Evolutionary conservation across 352 stramenopile species (phyloP), one percentile per base, ranked within the genome.

Genomic region (Lagenidium giganteum): DNA sequence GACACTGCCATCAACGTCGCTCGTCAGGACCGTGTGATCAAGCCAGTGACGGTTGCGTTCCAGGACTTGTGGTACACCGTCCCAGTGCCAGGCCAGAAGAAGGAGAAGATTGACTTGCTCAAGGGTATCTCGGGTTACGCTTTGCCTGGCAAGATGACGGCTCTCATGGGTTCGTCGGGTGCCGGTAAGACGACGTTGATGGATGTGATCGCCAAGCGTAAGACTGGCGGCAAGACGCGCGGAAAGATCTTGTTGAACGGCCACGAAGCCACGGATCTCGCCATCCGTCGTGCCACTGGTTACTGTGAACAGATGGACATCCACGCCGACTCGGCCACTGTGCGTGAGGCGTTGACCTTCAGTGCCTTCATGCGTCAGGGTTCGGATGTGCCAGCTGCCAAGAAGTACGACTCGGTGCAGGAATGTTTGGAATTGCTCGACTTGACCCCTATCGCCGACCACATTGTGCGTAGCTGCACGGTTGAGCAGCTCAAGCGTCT

Each of bases 151-250:
- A 59, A 41, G 20, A 60, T 81, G 25, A 67, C 60, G 5, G 67
- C 67, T 6, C 45, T 83, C 20, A 76, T 78, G 53, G 69, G 70
- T n/a, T 61, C 58, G 3, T 64, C 55, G 1, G 72, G 75, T 31
- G 70, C 78, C 25, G 84, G 87, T 1, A 96, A 97, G 59, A 95
- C 87, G 6, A 97, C 89, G 8, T 61, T 97, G 7, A 83, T 95
- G 51, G 87, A 98, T 65, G 87, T 96, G 7, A 83, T 98, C 34
- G 82, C 88, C 1, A 54, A 87, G 21, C 67, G 89, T 32, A 97
- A 97, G 62, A 87, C 65, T 16, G 70, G 68, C 14, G 89, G 89
- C 23, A 67, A 29, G n/a, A 68, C 91, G 28, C 63, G 54, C 28
- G 87, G 88, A 22, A 49, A 88, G 11, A 78, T 58, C 17, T 17